phyloP scores from a whole-genome alignment of 208 protist species.

The Acanthamoeba lenticulata region DNA sequence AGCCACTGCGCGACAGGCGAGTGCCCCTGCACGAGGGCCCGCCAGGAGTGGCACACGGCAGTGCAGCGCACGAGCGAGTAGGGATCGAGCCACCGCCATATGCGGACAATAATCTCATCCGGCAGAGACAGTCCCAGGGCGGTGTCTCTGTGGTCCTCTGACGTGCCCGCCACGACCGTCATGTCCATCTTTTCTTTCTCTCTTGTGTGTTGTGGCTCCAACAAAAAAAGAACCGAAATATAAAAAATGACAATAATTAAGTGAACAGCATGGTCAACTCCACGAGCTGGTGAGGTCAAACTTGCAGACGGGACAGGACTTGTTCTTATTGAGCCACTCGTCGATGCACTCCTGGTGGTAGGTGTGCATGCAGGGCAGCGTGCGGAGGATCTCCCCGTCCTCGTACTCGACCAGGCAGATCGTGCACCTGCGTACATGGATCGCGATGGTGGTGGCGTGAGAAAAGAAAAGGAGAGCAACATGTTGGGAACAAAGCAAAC shows the following conservation, averaged over 20 bases:
- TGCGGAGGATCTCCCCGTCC: slow-evolving; percentile 10
- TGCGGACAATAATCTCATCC: background rate
- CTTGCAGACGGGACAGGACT: slow-evolving; percentile 40
- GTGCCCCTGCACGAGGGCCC: background rate
- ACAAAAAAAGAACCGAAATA: too few relatives aligned
- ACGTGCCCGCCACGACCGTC: too few relatives aligned
- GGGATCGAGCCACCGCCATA: background rate
- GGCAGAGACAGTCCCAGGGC: too few relatives aligned
- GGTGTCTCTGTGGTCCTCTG: too few relatives aligned
- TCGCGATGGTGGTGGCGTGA: too few relatives aligned
- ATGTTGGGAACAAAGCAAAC: background rate
- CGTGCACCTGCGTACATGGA: background rate
- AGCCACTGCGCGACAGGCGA: background rate
- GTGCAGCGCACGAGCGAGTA: background rate
- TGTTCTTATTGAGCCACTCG: background rate
- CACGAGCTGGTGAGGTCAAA: background rate
- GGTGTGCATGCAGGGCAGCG: slow-evolving; percentile 19
- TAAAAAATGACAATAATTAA: too few relatives aligned
- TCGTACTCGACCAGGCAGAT: slow-evolving; percentile 58
- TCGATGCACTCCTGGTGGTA: slow-evolving; percentile 63
- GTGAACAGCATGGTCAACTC: too few relatives aligned
- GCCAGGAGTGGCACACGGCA: background rate
- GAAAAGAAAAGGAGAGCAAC: too few relatives aligned
- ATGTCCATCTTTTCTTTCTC: too few relatives aligned
- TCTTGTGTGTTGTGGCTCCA: too few relatives aligned